These are phyloP conservation scores for Xylariaceae sp. DNA, from an alignment of 2,329 filamentous ascomycete genomes.

Conservation along the genomic window DNA sequence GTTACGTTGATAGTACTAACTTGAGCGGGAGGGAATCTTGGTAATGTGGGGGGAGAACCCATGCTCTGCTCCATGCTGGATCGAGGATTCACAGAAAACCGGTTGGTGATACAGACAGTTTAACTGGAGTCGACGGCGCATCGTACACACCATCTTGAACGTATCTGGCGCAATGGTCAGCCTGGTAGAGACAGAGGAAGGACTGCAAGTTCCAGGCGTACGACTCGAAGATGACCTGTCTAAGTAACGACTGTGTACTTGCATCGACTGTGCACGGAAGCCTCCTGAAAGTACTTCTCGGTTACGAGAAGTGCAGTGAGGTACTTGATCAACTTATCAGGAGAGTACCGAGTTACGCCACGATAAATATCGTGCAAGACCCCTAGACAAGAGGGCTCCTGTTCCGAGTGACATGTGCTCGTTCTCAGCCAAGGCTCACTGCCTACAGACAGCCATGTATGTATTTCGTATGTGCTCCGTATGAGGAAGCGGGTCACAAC, in stretches of 20 bases:
- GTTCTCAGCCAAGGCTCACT: slow-evolving; percentile 3
- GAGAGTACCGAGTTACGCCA: slow-evolving; percentile 8
- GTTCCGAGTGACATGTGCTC: background rate
- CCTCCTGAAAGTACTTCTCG: background rate
- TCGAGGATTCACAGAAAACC: background rate
- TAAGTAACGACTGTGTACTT: slow-evolving; percentile 9
- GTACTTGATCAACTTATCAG: too few relatives aligned
- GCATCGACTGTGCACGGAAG: slow-evolving; percentile 8
- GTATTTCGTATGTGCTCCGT: background rate
- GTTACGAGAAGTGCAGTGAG: background rate
- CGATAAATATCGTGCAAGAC: slow-evolving; percentile 1
- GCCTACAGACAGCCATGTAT: background rate
- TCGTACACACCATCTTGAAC: slow-evolving; percentile 3
- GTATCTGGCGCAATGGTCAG: slow-evolving; percentile 10
- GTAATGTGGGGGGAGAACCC: background rate
- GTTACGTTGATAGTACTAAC: slow-evolving; percentile 8
- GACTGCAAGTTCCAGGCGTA: background rate
- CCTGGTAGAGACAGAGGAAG: background rate
- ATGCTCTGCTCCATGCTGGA: background rate
- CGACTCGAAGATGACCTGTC: background rate
- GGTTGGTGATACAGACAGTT: background rate
- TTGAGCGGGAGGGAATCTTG: background rate
- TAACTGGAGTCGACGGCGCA: background rate
- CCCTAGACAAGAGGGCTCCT: background rate
- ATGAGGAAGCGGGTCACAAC: slow-evolving; percentile 11